These are phyloP conservation scores for Epicoccum sorghinum DNA, from an alignment of 2,329 filamentous ascomycete genomes.

Conservation along the genomic window DNA sequence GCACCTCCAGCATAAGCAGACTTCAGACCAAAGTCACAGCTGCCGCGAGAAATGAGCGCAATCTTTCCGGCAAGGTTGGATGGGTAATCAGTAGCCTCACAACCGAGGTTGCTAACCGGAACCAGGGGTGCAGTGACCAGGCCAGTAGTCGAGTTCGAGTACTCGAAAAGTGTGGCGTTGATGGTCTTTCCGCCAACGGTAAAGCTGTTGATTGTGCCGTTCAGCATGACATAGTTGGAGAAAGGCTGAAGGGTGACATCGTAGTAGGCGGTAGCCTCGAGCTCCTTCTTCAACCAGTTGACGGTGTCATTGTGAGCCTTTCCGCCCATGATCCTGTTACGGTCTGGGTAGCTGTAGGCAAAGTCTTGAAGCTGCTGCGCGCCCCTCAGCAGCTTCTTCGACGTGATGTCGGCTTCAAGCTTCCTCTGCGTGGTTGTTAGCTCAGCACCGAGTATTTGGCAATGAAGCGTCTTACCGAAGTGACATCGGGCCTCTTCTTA, in stretches of 20 bases:
- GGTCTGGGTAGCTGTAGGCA: conserved; percentile 45
- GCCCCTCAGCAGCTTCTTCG: conserved; percentile 35
- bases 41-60: conserved; percentile 72
- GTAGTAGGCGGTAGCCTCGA: conserved; percentile 46
- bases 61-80: conserved; percentile 65
- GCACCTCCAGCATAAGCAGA: conserved; percentile 70
- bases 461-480: conserved; percentile 23
- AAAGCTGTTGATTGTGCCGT: conserved; percentile 29
- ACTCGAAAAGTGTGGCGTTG: conserved; percentile 28
- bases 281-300: conserved; percentile 42
- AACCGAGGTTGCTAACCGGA: conserved; percentile 39
- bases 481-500: conserved; percentile 28
- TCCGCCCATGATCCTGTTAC: conserved; percentile 48
- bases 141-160: conserved; percentile 31
- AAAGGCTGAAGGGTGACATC: conserved; percentile 42
- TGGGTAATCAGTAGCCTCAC: conserved; percentile 65
- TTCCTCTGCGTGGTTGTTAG: conserved; percentile 28
- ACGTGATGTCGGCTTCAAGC: conserved; percentile 37
- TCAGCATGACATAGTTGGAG: conserved; percentile 27
- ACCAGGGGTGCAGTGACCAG: conserved; percentile 34
- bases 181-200: conserved; percentile 23
- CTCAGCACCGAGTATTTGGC: neutral
- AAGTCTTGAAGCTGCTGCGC: conserved; percentile 44
- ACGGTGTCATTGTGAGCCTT: conserved; percentile 49
- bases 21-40: conserved; percentile 75